These are phyloP conservation scores for Fusarium equiseti DNA, from an alignment of 2,329 filamentous ascomycete species.

Conservation along the genomic window DNA sequence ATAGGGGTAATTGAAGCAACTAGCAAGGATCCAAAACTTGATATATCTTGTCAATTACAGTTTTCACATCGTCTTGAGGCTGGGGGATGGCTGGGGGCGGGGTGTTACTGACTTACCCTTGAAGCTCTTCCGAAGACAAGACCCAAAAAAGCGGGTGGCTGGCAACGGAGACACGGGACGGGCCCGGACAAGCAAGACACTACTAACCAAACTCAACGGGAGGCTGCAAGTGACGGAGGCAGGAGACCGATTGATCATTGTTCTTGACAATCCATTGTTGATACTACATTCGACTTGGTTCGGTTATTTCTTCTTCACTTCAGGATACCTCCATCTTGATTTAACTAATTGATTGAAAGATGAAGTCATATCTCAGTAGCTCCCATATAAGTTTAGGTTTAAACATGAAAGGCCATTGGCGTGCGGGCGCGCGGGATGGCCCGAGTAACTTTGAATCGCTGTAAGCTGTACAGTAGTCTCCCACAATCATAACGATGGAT, in stretches of 20 bases:
- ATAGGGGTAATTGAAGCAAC: constrained; percentile 20
- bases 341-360: not conserved
- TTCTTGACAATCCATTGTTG: not conserved
- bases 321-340: not conserved
- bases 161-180: constrained; percentile 39
- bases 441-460: constrained; percentile 41
- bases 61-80: constrained; percentile 35
- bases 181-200: constrained; percentile 18
- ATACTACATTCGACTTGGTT: not conserved
- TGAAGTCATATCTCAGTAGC: constrained; percentile 16
- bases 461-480: not conserved
- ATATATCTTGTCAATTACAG: constrained; percentile 17
- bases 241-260: not conserved
- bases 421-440: constrained; percentile 43
- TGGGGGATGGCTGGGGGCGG: constrained; percentile 43
- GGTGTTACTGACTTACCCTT: constrained; percentile 32
- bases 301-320: not conserved
- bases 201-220: constrained; percentile 5
- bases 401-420: constrained; percentile 25
- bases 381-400: constrained; percentile 22
- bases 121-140: constrained; percentile 24
- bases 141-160: constrained; percentile 41
- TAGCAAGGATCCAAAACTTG: constrained; percentile 40
- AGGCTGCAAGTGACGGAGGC: constrained; percentile 28
- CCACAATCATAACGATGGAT: not conserved